A percentile compares a stretch with the other conserved stretches of the same genome.
These are phyloP conservation scores for Nakazawaea populi DNA, from an alignment of 805 yeast species.

Conservation along the genomic window DNA sequence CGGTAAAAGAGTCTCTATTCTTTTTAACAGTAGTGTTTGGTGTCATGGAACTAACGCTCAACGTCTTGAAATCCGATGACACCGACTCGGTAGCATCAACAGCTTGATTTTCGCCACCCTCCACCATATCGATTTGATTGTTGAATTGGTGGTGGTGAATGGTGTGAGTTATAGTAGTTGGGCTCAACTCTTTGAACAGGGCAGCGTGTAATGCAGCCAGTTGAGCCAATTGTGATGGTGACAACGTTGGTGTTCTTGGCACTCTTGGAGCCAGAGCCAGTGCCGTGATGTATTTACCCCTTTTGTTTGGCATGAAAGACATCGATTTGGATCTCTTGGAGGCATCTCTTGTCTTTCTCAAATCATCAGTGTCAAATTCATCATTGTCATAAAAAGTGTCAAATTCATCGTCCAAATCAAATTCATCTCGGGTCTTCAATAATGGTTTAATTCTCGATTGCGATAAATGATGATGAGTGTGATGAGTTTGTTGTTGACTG, in stretches of 20 bases:
- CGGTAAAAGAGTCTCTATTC: conserved; percentile 6
- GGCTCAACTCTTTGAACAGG: conserved; percentile 45
- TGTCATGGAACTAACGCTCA: conserved; percentile 21
- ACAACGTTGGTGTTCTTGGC: conserved; percentile 54
- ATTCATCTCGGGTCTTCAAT: conserved; percentile 29
- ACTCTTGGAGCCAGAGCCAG: conserved; percentile 83
- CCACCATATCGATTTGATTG: neutral
- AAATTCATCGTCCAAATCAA: conserved; percentile 26
- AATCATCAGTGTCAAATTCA: conserved; percentile 34
- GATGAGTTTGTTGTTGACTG: neutral
- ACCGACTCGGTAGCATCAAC: neutral
- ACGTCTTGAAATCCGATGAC: conserved; percentile 25
- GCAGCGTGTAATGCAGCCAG: conserved; percentile 72
- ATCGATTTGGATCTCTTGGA: conserved; percentile 58
- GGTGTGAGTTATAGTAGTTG: conserved; percentile 7
- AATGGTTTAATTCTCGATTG: neutral
- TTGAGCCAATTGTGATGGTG: conserved; percentile 52
- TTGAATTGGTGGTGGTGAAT: conserved; percentile 9
- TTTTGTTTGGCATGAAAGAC: conserved; percentile 51
- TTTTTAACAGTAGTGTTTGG: neutral
- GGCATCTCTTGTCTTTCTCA: conserved; percentile 29
- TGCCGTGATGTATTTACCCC: conserved; percentile 52
- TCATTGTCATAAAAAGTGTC: conserved; percentile 18
- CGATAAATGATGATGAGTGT: neutral
- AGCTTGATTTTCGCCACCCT: neutral